These are phyloP conservation scores for Bacidia gigantensis DNA, from an alignment of 495 filamentous ascomycete species.

Conservation along the genomic window DNA sequence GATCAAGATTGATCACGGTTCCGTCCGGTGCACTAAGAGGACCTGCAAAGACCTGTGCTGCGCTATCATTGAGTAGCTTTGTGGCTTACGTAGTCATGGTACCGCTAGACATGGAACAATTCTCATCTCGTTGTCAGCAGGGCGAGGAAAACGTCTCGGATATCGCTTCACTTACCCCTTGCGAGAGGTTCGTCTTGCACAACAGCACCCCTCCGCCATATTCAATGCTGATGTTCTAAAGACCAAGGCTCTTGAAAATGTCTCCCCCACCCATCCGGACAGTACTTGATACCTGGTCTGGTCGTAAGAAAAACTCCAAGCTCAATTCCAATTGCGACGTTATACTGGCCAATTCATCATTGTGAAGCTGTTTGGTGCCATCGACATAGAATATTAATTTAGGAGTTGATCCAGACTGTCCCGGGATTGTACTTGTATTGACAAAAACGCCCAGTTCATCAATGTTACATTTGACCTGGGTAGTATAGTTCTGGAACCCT, in stretches of 20 bases:
- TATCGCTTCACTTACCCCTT: not conserved
- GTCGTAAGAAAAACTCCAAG: not conserved
- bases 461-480: not conserved
- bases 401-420: not conserved
- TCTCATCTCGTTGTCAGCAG: not conserved
- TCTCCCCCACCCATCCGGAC: not conserved
- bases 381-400: slow-evolving; percentile 1
- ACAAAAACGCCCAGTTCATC: not conserved
- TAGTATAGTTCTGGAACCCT: not conserved
- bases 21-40: not conserved
- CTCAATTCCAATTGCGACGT: slow-evolving; percentile 5
- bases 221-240: not conserved
- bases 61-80: not conserved
- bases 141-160: not conserved
- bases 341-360: not conserved
- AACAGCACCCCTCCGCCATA: not conserved
- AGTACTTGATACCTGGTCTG: not conserved
- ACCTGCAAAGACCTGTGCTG: not conserved
- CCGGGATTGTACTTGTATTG: not conserved
- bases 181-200: slow-evolving; percentile 6
- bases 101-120: not conserved
- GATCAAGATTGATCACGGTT: not conserved
- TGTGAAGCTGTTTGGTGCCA: not conserved
- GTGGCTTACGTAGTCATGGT: not conserved
- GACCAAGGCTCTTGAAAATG: not conserved